Conservation (phyloP, 2,329 filamentous ascomycete genomes). For the Fusarium sp. region DNA sequence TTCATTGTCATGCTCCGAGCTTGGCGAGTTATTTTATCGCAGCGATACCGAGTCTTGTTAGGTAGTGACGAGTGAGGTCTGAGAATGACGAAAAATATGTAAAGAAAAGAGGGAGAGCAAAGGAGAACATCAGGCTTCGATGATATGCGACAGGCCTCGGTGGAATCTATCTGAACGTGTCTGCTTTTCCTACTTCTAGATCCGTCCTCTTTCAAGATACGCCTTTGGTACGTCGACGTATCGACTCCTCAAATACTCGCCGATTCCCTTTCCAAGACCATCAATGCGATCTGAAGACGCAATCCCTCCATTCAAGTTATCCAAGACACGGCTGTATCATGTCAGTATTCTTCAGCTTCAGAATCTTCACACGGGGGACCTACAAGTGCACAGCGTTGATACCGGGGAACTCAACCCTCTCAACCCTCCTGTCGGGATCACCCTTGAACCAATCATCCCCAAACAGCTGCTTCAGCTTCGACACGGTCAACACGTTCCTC, state of each 20-base stretch:
- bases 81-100: background rate
- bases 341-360: slow-evolving; percentile 5
- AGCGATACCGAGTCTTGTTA: no score
- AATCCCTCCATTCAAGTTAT: slow-evolving; percentile 58
- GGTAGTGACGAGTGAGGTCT: no score
- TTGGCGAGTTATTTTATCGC: background rate
- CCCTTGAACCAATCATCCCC: slow-evolving; percentile 51
- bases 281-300: slow-evolving; percentile 56
- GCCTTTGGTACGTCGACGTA: slow-evolving; percentile 56
- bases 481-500: slow-evolving; percentile 52
- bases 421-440: slow-evolving; percentile 48
- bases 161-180: accelerated
- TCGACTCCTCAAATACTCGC: slow-evolving; percentile 57
- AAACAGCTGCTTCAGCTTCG: slow-evolving; percentile 51
- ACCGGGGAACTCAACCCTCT: slow-evolving; percentile 57
- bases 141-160: no score
- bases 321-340: slow-evolving; percentile 48
- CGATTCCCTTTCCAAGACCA: slow-evolving; percentile 57
- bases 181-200: slow-evolving; percentile 3
- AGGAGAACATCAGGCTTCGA: no score
- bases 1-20: background rate
- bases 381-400: slow-evolving; percentile 46
- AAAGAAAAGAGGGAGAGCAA: background rate
- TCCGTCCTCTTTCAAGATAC: slow-evolving; percentile 54
- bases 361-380: background rate